Percentiles rank a stretch among this genome's conserved stretches.
phyloP scores from a whole-genome alignment of 2,329 filamentous ascomycete genomes.

The Leptographium flavum region DNA sequence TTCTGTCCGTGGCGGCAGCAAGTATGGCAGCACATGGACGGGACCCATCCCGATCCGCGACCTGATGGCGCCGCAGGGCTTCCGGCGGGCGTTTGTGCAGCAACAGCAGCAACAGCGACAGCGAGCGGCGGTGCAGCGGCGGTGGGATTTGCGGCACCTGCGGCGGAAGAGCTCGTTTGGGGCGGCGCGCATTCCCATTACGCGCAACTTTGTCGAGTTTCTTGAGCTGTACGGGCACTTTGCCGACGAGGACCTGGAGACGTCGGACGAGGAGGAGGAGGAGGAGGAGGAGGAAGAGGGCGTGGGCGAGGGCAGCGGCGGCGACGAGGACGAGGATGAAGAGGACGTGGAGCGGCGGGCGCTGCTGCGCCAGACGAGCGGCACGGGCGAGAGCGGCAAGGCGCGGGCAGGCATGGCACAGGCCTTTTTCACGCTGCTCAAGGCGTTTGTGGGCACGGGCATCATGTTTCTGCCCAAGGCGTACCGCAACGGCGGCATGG shows the following conservation, averaged over 20 bases:
- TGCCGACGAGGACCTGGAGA: conserved; percentile 54
- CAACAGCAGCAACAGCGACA: conserved; percentile 16
- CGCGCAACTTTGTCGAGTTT: conserved; percentile 60
- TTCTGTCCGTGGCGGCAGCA: not conserved
- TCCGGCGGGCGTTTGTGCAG: conserved; percentile 32
- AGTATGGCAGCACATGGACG: conserved; percentile 11
- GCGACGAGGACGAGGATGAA: conserved; percentile 19
- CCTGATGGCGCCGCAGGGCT: conserved; percentile 30
- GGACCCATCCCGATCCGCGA: conserved; percentile 9
- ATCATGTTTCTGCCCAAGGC: conserved; percentile 75
- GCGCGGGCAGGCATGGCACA: conserved; percentile 41
- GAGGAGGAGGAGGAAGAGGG: conserved; percentile 14
- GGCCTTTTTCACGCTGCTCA: conserved; percentile 65
- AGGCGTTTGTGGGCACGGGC: conserved; percentile 66
- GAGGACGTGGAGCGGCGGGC: not conserved
- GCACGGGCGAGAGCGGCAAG: conserved; percentile 35
- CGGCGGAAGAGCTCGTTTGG: conserved; percentile 5
- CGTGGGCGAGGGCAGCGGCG: conserved; percentile 6
- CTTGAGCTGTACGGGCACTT: conserved; percentile 64
- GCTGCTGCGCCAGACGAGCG: not conserved
- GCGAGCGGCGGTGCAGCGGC: conserved; percentile 10
- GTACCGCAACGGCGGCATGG: conserved; percentile 62
- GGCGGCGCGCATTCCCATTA: conserved; percentile 33
- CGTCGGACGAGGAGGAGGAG: conserved; percentile 45
- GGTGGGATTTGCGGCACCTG: conserved; percentile 7